These are phyloP conservation scores for Pseudocercospora pini-densiflorae DNA, from an alignment of 2,329 filamentous ascomycete species.

Conservation along the genomic window DNA sequence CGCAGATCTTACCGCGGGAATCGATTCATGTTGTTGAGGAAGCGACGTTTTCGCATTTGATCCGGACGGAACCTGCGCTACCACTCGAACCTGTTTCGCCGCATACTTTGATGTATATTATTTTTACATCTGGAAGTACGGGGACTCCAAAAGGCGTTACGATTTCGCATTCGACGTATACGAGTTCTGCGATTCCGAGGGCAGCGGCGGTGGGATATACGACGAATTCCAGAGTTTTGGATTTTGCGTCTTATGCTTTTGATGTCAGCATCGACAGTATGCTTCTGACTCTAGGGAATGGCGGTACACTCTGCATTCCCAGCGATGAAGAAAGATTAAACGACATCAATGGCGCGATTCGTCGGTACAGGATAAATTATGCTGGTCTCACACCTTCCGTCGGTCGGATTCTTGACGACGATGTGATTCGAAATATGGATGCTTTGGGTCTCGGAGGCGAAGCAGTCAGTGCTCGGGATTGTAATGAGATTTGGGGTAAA, in stretches of 20 bases:
- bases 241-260: conserved; percentile 33
- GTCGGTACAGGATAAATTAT: conserved; percentile 15
- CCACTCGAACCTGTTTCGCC: neutral
- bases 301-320: conserved; percentile 31
- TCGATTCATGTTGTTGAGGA: neutral
- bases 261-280: conserved; percentile 22
- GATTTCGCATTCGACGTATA: conserved; percentile 20
- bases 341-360: conserved; percentile 13
- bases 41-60: neutral
- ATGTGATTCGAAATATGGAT: neutral
- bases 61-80: neutral
- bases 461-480: neutral
- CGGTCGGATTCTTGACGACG: conserved; percentile 12
- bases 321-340: conserved; percentile 25
- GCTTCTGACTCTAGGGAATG: conserved; percentile 19
- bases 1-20: neutral
- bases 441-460: conserved; percentile 8
- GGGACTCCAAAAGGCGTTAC: conserved; percentile 21
- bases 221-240: conserved; percentile 21
- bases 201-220: conserved; percentile 8
- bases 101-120: conserved; percentile 16
- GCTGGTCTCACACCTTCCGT: conserved; percentile 17
- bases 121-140: conserved; percentile 58
- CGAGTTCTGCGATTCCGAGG: conserved; percentile 9
- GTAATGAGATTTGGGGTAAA: conserved; percentile 6